Conservation (phyloP, 2,329 filamentous ascomycete species). For the Fusarium tuaranense region DNA sequence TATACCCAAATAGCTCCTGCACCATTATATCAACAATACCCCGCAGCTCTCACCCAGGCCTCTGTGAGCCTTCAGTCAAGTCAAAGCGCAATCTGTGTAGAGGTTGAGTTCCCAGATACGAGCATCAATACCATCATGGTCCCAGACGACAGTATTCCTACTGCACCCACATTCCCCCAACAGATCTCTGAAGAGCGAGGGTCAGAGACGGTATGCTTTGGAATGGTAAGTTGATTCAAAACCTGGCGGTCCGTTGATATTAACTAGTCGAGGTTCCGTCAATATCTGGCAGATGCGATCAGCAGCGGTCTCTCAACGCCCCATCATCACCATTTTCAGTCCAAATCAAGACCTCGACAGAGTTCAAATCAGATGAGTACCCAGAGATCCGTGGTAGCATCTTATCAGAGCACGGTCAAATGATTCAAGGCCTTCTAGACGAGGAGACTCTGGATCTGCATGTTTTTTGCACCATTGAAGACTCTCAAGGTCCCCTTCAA, state of each 20-base stretch:
- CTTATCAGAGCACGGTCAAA: conserved; percentile 9
- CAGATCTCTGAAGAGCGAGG: rapidly evolving
- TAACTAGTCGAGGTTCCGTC: conserved; percentile 1
- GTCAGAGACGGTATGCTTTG: conserved; percentile 15
- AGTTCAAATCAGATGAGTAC: background rate
- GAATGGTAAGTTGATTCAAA: conserved; percentile 8
- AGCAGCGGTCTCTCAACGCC: rapidly evolving
- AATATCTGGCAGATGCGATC: conserved; percentile 8
- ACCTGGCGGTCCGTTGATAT: no score
- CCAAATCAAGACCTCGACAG: conserved; percentile 2
- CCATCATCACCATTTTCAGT: background rate
- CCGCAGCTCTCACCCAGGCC: background rate
- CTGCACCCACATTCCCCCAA: background rate
- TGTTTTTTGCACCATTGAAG: background rate
- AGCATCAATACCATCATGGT: no score
- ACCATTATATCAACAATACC: background rate
- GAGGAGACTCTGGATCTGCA: conserved; percentile 14
- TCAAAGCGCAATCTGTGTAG: background rate
- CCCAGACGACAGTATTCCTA: background rate
- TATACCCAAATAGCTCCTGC: rapidly evolving
- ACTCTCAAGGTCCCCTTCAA: background rate
- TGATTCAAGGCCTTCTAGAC: conserved; percentile 28
- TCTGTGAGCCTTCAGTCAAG: background rate
- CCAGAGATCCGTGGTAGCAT: background rate
- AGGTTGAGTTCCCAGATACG: background rate